phyloP scores from a whole-genome alignment of 2,329 filamentous ascomycete genomes.

The Chaetomiaceae sp. region DNA sequence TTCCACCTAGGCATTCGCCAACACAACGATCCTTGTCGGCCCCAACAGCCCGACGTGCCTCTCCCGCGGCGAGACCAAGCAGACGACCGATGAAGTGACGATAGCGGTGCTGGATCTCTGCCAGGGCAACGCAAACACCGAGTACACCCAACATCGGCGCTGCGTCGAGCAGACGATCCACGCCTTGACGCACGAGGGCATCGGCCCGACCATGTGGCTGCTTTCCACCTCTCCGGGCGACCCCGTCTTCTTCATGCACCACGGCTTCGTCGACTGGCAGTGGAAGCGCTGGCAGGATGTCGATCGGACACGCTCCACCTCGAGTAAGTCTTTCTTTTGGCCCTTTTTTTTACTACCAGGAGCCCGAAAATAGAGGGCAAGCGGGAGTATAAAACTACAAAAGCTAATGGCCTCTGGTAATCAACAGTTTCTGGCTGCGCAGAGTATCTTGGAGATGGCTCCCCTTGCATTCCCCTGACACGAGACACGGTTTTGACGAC shows the following conservation, averaged over 20 bases:
- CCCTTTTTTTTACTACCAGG: neutral
- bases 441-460: neutral
- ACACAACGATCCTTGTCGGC: neutral
- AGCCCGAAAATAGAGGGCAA: neutral
- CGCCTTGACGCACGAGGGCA: neutral
- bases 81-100: neutral
- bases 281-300: conserved; percentile 6
- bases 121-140: neutral
- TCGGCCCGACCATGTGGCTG: neutral
- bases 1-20: neutral
- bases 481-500: neutral
- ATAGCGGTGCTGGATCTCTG: neutral
- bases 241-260: conserved; percentile 1
- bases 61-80: neutral
- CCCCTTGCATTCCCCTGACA: neutral
- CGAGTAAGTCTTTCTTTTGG: neutral
- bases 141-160: neutral
- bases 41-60: neutral
- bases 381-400: neutral
- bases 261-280: conserved; percentile 6
- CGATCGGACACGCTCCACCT: neutral
- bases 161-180: conserved; percentile 6
- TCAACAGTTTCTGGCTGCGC: neutral
- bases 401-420: neutral
- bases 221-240: neutral